Base-by-base conservation (phyloP, 768 basidiomycete species). In the Pleurotus giganteus region DNA sequence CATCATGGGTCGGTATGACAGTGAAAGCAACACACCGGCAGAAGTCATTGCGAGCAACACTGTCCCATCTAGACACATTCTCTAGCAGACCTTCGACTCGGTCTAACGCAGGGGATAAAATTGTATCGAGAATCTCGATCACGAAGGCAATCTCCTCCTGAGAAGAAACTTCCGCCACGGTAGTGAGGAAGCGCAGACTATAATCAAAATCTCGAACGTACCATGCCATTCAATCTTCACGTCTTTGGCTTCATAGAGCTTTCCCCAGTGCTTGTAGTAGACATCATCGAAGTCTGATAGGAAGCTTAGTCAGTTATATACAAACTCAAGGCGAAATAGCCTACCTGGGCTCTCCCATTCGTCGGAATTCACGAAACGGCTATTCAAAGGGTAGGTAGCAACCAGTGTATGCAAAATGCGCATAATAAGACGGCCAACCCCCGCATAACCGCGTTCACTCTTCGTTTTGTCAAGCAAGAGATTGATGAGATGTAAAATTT, bases 151-250 rank as follows among this genome's bases (percentile, higher is more conserved):
- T 81, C 66, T 98, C 96, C 17, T 81, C 82, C 2, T 71, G 60
- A 13, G 76, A 82, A 0, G 88, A 87, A 9, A 86, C 85, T 83
- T 46, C 0, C 41, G 6, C 46, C 46, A 44, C 17, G 13, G 19
- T 41, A 56, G 43, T 61, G 21, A 66, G 50, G 58, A 37, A 56
- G 57, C 47, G 17, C 29, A 39, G 41, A 50, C 23, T 17, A 43
- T 5, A 11, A 54, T 24, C 5, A 4, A 36, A 5, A 47, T 52
- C 4, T 36, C 39, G 31, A 23, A 61, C 77, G 43, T 63, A 89
- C 89, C 82, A 66, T 96, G 94, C 95, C 95, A 98, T 56, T 91
- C 85, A 31, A 94, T 80, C 54, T 83, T 78, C 47, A 94, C 86
- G 53, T 97, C 91, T 61, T 86, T 76, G 3, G 87, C 73, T 54